Percentiles rank a stretch among this genome's conserved stretches.
These are phyloP conservation scores for Leccinum truebloodii DNA, from an alignment of 768 basidiomycete genomes.

Conservation along the genomic window DNA sequence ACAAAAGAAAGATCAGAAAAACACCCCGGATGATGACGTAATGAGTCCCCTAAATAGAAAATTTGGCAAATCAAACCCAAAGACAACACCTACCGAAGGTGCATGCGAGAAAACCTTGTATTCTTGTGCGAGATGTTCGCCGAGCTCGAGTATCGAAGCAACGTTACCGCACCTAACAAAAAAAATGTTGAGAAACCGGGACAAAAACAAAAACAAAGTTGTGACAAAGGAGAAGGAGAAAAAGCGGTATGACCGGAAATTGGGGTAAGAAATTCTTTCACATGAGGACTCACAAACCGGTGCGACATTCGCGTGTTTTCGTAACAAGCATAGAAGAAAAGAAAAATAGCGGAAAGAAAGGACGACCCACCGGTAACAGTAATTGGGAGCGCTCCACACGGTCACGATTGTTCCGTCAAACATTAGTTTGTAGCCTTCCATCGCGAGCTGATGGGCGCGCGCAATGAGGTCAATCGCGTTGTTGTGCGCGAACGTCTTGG, in stretches of 20 bases:
- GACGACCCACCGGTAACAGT: conserved; percentile 84
- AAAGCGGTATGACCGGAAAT: conserved; percentile 26
- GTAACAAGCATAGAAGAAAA: not conserved
- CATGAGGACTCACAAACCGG: conserved; percentile 7
- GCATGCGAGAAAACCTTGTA: conserved; percentile 97
- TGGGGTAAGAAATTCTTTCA: conserved; percentile 5
- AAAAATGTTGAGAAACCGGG: not conserved
- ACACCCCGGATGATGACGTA: conserved; percentile 19
- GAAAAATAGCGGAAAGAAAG: not conserved
- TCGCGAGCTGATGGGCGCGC: conserved; percentile 94
- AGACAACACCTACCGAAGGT: conserved; percentile 60
- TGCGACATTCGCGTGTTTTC: not conserved
- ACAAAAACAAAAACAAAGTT: not conserved
- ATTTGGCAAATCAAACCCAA: conserved; percentile 2
- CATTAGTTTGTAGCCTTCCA: conserved; percentile 98
- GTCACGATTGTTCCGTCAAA: conserved; percentile 95
- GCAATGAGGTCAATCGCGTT: conserved; percentile 96
- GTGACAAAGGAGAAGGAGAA: conserved; percentile 11
- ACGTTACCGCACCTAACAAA: conserved; percentile 85
- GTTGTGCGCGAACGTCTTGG: conserved; percentile 84
- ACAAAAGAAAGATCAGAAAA: not conserved
- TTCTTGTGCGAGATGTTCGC: conserved; percentile 90
- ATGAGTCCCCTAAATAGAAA: not conserved
- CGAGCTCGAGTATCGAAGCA: conserved; percentile 90
- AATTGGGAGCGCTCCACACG: conserved; percentile 98